Evolutionary conservation across 164 flowering plant species (phyloP), one percentile per base, ranked within the genome.

Genomic region (Macadamia tetraphylla): DNA sequence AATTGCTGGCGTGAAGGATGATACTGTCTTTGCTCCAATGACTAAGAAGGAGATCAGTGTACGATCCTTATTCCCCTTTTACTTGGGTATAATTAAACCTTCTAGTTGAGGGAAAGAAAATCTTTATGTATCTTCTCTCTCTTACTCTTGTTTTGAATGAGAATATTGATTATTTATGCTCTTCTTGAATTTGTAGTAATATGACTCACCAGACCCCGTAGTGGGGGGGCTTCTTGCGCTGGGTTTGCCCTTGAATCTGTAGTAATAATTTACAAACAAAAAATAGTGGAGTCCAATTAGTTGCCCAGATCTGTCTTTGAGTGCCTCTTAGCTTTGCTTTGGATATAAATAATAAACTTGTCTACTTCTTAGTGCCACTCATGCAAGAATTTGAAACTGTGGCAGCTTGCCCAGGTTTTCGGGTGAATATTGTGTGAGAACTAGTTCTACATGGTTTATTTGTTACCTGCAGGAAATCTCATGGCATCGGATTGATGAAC

Each of bases 31-130:
- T 80, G 97, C 99, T 31, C 99, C 99, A 67, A 92, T 69, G n/a
- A 94, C 99, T 23, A 94, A 94, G 70, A 94, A 94, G 69, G 98
- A 94, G 81, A 94, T 94, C 65, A 94, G 99, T 83, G 99, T 92
- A 88, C 68, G 48, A 42, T 72, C 44, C 40, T 63, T 11, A 3
- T 53, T 1, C 53, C 3, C 17, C 13, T 53, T 53, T 53, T 8
- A 3, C 51, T 46, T 46, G 1, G 9, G 13, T 11, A 4, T 46
- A 3, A 46, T 46, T 8, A 46, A 46, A 8, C 1, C 7, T 46
- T 46, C 51, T 11, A 46, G 51, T 11, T 8, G 13, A 46, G 13
- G 51, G 7, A 3, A 46, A 46, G 12, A 46, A 46, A 9, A 46
- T 1, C 51, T 8, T 46, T 1, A 46, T 46, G 9, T 46, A 9